These are phyloP conservation scores for Xylariaceae sp. DNA, from an alignment of 2,329 filamentous ascomycete species.

Conservation along the genomic window DNA sequence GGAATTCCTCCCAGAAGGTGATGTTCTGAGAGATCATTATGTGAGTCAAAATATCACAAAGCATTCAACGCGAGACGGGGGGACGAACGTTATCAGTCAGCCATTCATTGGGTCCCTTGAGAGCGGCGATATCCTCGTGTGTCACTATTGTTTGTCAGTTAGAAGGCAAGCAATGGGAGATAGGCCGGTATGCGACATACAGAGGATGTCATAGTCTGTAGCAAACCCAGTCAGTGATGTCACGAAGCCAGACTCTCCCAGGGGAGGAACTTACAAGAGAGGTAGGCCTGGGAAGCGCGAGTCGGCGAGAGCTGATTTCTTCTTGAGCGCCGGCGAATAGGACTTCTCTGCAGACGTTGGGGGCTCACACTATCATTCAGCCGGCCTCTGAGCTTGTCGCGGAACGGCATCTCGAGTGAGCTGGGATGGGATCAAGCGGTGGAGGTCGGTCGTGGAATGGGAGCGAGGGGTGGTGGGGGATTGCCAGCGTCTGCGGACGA, in stretches of 20 bases:
- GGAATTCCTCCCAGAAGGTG: slow-evolving; percentile 94
- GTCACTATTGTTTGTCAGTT: slow-evolving; percentile 53
- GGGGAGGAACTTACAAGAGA: slow-evolving; percentile 35
- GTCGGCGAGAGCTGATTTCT: slow-evolving; percentile 23
- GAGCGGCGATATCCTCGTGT: slow-evolving; percentile 77
- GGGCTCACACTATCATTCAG: slow-evolving; percentile 26
- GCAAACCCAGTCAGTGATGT: slow-evolving; percentile 2
- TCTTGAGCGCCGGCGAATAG: slow-evolving; percentile 15
- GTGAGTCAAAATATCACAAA: slow-evolving; percentile 12
- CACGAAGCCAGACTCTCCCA: too few species aligned
- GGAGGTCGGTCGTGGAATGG: background rate
- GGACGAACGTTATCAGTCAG: slow-evolving; percentile 80
- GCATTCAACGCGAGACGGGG: background rate
- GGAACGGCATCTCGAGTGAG: slow-evolving; percentile 22
- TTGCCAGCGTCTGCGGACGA: too few species aligned
- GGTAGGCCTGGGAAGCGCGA: slow-evolving; percentile 32
- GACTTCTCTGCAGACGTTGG: slow-evolving; percentile 8
- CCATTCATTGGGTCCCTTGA: slow-evolving; percentile 94
- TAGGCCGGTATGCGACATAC: slow-evolving; percentile 18
- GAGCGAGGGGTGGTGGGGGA: background rate
- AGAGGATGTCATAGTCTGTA: slow-evolving; percentile 29
- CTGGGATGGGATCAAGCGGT: background rate
- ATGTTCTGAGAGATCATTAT: slow-evolving; percentile 59
- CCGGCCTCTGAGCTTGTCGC: slow-evolving; percentile 22
- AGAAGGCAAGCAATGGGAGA: background rate